These are phyloP conservation scores for Fusarium protoensiforme DNA, from an alignment of 2,329 filamentous ascomycete species.

Conservation along the genomic window DNA sequence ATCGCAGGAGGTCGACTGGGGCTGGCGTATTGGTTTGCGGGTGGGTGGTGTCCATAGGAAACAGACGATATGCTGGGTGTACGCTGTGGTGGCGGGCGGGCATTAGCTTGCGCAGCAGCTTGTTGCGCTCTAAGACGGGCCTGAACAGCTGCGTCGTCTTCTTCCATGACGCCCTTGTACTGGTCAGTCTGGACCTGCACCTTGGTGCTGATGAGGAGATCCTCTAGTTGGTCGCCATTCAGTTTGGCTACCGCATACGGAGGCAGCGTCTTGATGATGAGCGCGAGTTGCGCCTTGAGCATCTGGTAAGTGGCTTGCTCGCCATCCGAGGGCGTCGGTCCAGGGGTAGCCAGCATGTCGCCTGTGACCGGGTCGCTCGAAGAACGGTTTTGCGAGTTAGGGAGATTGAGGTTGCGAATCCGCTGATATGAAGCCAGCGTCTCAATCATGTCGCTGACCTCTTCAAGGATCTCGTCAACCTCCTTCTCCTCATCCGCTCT, in stretches of 20 bases:
- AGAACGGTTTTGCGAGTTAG: slow-evolving; percentile 70
- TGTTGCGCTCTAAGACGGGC: slow-evolving; percentile 57
- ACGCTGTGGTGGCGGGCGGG: slow-evolving; percentile 52
- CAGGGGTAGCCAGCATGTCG: slow-evolving; percentile 75
- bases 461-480: slow-evolving; percentile 75
- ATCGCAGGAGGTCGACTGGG: slow-evolving; percentile 57
- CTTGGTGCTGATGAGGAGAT: slow-evolving; percentile 83
- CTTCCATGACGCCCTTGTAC: slow-evolving; percentile 84
- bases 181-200: slow-evolving; percentile 79
- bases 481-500: slow-evolving; percentile 72
- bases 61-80: slow-evolving; percentile 52
- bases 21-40: slow-evolving; percentile 59
- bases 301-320: slow-evolving; percentile 74
- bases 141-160: slow-evolving; percentile 75
- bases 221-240: slow-evolving; percentile 85
- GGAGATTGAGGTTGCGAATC: slow-evolving; percentile 78
- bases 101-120: slow-evolving; percentile 46
- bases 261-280: slow-evolving; percentile 80
- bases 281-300: slow-evolving; percentile 77
- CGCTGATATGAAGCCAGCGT: slow-evolving; percentile 82
- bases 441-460: slow-evolving; percentile 80
- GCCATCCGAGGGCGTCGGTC: slow-evolving; percentile 73
- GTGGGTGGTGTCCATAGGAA: slow-evolving; percentile 58
- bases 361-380: slow-evolving; percentile 71
- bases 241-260: slow-evolving; percentile 89